phyloP scores from a whole-genome alignment of 2,329 filamentous ascomycete genomes.

The Nothopassalora personata region DNA sequence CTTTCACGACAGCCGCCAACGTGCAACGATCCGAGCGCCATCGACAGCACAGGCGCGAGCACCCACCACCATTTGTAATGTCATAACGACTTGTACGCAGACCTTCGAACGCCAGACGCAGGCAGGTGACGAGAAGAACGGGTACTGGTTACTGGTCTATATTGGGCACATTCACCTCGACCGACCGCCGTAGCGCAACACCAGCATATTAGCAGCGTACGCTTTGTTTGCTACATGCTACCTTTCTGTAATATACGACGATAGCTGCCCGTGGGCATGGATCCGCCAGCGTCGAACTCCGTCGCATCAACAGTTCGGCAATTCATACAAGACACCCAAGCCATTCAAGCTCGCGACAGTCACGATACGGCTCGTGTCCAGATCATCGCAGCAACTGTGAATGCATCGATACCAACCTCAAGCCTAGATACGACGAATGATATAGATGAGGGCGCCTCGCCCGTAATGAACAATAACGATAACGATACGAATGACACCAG shows the following conservation, averaged over 20 bases:
- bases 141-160: neutral
- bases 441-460: neutral
- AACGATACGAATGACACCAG: slow-evolving; percentile 7
- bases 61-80: neutral
- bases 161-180: neutral
- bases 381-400: neutral
- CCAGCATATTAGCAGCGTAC: neutral
- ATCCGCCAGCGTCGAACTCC: neutral
- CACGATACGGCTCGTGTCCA: neutral
- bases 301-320: neutral
- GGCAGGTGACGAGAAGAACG: neutral
- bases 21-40: neutral
- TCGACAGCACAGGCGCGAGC: neutral
- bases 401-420: neutral
- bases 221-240: slow-evolving; percentile 1
- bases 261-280: neutral
- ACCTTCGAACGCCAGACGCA: neutral
- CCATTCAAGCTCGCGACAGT: neutral
- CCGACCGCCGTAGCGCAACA: neutral
- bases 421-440: neutral
- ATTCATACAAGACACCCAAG: neutral
- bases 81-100: neutral
- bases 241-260: neutral
- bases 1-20: slow-evolving; percentile 1
- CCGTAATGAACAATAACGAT: neutral